phyloP scores from a whole-genome alignment of 2,329 filamentous ascomycete genomes.

The Leptographium radiaticola region DNA sequence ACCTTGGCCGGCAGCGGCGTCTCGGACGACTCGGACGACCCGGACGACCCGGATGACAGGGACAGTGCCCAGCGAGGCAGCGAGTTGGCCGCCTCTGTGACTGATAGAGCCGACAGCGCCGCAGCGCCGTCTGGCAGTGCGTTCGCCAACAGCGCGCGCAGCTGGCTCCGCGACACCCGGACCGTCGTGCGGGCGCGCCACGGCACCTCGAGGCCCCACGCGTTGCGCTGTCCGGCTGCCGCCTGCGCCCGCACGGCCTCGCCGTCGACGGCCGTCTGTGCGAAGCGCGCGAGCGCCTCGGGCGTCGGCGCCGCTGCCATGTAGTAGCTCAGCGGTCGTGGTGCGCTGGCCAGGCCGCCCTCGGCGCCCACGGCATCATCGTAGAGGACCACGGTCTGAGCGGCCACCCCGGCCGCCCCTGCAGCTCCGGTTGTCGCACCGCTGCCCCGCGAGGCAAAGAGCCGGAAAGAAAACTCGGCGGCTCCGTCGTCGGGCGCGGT shows the following conservation, averaged over 20 bases:
- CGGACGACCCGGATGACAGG: not conserved
- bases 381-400: conserved; percentile 31
- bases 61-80: conserved; percentile 6
- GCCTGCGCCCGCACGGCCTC: conserved; percentile 30
- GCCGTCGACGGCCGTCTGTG: conserved; percentile 34
- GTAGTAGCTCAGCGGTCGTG: conserved; percentile 36
- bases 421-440: not conserved
- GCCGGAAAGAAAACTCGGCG: conserved; percentile 8
- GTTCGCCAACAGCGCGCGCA: conserved; percentile 9
- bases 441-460: conserved; percentile 6
- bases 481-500: not conserved
- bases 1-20: not conserved
- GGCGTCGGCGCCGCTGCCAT: conserved; percentile 26
- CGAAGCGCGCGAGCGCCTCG: conserved; percentile 25
- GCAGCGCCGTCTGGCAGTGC: conserved; percentile 1
- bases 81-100: conserved; percentile 3
- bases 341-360: conserved; percentile 25
- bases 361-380: conserved; percentile 25
- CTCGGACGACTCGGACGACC: conserved; percentile 2
- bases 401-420: not conserved
- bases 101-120: not conserved
- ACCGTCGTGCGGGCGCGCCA: conserved; percentile 40
- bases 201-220: conserved; percentile 47
- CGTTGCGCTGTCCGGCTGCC: conserved; percentile 25
- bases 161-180: conserved; percentile 15